phyloP scores from a whole-genome alignment of 495 filamentous ascomycete species.

The Neurospora cerealis region DNA sequence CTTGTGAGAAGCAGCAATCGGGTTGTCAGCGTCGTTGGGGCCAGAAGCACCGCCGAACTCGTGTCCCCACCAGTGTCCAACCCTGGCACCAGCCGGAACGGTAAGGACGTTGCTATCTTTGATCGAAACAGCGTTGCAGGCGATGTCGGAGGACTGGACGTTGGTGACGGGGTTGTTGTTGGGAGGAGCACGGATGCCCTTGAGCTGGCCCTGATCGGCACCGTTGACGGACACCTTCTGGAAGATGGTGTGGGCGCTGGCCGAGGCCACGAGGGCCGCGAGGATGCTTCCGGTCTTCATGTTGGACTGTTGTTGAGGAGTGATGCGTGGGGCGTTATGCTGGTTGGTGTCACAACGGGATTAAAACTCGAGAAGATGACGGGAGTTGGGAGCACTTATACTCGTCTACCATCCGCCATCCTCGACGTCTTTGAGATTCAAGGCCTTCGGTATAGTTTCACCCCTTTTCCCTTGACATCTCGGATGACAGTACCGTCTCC shows the following conservation, averaged over 20 bases:
- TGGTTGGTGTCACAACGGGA: not conserved
- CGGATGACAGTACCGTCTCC: not conserved
- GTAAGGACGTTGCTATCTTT: conserved; percentile 34
- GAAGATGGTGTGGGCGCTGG: conserved; percentile 31
- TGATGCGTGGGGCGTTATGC: not conserved
- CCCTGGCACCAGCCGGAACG: conserved; percentile 34
- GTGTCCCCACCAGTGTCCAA: conserved; percentile 42
- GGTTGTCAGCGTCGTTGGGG: conserved; percentile 38
- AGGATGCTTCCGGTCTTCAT: conserved; percentile 20
- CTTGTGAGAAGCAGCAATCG: conserved; percentile 38
- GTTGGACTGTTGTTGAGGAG: conserved; percentile 1
- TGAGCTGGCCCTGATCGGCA: conserved; percentile 42
- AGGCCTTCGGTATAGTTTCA: not conserved
- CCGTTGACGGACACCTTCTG: conserved; percentile 43
- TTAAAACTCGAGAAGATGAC: not conserved
- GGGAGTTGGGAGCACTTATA: not conserved
- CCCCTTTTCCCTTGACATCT: not conserved
- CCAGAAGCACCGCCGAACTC: conserved; percentile 35
- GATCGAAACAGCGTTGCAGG: conserved; percentile 29
- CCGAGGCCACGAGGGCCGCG: conserved; percentile 19
- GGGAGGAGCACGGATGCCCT: conserved; percentile 40
- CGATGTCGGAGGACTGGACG: conserved; percentile 27
- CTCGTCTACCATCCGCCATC: not conserved
- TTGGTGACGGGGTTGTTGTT: conserved; percentile 33
- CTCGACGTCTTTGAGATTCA: not conserved